Evolutionary conservation across 2,329 filamentous ascomycete genomes (phyloP).

Genomic region (Penicillium fuscoglaucum): DNA sequence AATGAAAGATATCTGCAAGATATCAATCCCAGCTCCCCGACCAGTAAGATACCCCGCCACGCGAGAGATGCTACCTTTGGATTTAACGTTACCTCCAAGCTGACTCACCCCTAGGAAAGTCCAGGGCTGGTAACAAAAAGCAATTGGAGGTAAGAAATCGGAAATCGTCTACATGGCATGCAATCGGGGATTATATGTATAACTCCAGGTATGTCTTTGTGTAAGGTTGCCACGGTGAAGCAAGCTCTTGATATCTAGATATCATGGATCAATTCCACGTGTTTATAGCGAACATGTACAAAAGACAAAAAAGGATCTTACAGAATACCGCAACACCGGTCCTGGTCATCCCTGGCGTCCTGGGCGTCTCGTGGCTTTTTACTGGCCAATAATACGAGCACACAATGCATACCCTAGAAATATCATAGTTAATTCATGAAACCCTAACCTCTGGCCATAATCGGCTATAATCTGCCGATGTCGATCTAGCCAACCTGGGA

Average conservation of each 20-base stretch:
- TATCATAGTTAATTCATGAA: slow-evolving; percentile 1
- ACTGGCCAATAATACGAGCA: neutral
- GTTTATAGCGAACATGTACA: neutral
- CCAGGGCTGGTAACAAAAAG: no score
- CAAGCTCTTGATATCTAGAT: neutral
- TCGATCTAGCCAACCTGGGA: neutral
- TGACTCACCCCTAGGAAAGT: neutral
- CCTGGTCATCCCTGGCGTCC: neutral
- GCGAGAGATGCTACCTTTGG: slow-evolving; percentile 1
- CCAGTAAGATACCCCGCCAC: neutral
- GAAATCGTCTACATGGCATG: neutral
- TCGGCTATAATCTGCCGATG: neutral
- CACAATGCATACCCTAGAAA: neutral
- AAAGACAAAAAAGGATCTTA: neutral
- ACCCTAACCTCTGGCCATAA: neutral
- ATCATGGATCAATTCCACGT: neutral
- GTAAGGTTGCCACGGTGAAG: neutral
- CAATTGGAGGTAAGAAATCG: neutral
- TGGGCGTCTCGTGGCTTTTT: neutral
- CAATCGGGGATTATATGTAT: neutral
- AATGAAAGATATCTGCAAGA: neutral
- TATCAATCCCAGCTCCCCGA: neutral
- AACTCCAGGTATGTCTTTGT: neutral
- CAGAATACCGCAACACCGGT: neutral
- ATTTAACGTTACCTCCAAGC: slow-evolving; percentile 7